These are phyloP conservation scores for Amanita rimosa DNA, from an alignment of 768 basidiomycete genomes.

Conservation along the genomic window DNA sequence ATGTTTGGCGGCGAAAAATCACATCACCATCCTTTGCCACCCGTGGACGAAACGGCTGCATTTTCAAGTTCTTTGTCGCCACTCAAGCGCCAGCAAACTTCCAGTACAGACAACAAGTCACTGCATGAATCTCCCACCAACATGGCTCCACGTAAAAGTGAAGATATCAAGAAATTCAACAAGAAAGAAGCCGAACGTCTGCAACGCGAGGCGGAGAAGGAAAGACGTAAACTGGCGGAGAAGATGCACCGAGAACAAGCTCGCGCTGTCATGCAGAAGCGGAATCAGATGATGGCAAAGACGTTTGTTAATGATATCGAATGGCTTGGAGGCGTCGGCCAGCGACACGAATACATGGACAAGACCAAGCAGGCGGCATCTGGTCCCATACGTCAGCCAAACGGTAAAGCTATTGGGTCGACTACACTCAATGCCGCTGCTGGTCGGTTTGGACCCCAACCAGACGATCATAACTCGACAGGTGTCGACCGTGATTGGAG, in stretches of 20 bases:
- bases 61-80: conserved; percentile 45
- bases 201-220: conserved; percentile 74
- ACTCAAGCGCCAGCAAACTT: conserved; percentile 71
- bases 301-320: conserved; percentile 45
- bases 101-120: conserved; percentile 63
- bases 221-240: conserved; percentile 66
- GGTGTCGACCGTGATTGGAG: conserved; percentile 36
- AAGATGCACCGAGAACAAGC: conserved; percentile 79
- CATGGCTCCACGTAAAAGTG: conserved; percentile 24
- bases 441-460: conserved; percentile 36
- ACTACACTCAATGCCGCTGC: conserved; percentile 52
- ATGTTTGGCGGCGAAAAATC: conserved; percentile 73
- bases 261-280: conserved; percentile 87
- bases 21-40: conserved; percentile 48
- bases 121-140: conserved; percentile 42
- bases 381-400: conserved; percentile 53
- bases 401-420: conserved; percentile 25
- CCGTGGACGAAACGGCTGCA: conserved; percentile 61
- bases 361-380: conserved; percentile 46
- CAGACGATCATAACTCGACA: conserved; percentile 9
- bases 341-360: conserved; percentile 31
- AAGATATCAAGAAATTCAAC: conserved; percentile 58
- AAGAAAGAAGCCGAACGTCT: conserved; percentile 78
- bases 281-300: conserved; percentile 61
- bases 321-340: conserved; percentile 43